These are phyloP conservation scores for Penicillium crystallinum DNA, from an alignment of 495 filamentous ascomycete species.

Conservation along the genomic window DNA sequence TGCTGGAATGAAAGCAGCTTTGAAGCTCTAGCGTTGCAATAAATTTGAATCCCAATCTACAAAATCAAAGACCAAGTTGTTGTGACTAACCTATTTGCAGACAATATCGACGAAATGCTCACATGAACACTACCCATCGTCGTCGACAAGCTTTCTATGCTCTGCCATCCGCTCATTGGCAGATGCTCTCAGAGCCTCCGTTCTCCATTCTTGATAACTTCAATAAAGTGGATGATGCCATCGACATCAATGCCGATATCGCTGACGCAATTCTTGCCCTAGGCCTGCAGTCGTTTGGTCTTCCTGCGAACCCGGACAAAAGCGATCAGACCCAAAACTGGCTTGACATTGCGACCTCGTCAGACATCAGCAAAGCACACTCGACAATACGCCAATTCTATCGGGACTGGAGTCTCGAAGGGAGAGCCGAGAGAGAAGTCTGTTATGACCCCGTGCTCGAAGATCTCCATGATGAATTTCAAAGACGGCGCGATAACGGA, in stretches of 20 bases:
- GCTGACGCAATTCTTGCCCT: slow-evolving; percentile 66
- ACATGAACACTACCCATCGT: slow-evolving; percentile 82
- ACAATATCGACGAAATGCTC: slow-evolving; percentile 77
- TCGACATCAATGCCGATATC: slow-evolving; percentile 82
- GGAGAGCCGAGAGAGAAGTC: slow-evolving; percentile 61
- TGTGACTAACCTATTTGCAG: slow-evolving; percentile 35
- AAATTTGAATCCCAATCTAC: neutral
- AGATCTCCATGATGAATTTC: slow-evolving; percentile 55
- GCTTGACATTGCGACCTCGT: slow-evolving; percentile 57
- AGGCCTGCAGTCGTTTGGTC: slow-evolving; percentile 61
- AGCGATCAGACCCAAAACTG: slow-evolving; percentile 47
- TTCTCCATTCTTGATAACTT: slow-evolving; percentile 78
- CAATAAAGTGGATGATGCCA: slow-evolving; percentile 74
- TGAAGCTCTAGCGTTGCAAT: neutral
- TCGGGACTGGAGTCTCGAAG: slow-evolving; percentile 88
- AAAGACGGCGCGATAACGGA: slow-evolving; percentile 18
- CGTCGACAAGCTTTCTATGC: slow-evolving; percentile 88
- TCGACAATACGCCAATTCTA: slow-evolving; percentile 91
- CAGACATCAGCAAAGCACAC: slow-evolving; percentile 82
- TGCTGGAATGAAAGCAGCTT: neutral
- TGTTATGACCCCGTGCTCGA: slow-evolving; percentile 69
- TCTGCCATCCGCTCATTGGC: slow-evolving; percentile 76
- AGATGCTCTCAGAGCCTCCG: slow-evolving; percentile 69
- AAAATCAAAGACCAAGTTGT: neutral
- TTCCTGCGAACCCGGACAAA: slow-evolving; percentile 31